phyloP scores from a whole-genome alignment of 2,329 filamentous ascomycete species.

The Aspergillus sp. region DNA sequence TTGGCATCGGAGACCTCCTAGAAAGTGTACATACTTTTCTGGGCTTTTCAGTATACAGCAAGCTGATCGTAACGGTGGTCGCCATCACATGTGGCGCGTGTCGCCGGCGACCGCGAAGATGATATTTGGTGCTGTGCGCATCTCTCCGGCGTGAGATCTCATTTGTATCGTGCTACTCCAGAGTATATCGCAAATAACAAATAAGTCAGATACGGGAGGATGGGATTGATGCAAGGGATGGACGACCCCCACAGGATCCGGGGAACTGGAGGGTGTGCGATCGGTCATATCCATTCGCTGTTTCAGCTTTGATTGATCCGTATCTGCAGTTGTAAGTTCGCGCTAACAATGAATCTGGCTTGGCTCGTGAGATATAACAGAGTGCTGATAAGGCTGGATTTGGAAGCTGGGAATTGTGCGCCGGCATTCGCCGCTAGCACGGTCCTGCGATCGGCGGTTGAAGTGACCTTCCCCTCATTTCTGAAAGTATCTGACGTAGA shows the following conservation, averaged over 20 bases:
- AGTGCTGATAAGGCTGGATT: constrained; percentile 9
- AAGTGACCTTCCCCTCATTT: constrained; percentile 38
- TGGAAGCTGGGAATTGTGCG: constrained; percentile 28
- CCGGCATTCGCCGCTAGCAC: constrained; percentile 41
- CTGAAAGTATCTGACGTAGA: constrained; percentile 40
- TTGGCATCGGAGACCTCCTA: constrained; percentile 30
- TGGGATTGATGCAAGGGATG: constrained; percentile 10
- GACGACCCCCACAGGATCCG: constrained; percentile 31
- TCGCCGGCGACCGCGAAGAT: too few relatives aligned
- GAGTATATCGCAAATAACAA: background rate
- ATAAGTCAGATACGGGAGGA: constrained; percentile 32
- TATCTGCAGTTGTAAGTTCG: constrained; percentile 40
- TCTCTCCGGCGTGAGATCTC: background rate
- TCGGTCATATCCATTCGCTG: constrained; percentile 34
- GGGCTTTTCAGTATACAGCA: too few relatives aligned
- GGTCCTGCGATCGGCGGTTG: constrained; percentile 37
- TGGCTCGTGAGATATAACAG: background rate
- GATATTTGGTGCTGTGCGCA: background rate
- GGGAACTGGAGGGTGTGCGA: constrained; percentile 33
- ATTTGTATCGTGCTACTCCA: background rate
- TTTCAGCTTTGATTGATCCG: constrained; percentile 39
- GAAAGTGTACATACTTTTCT: constrained; percentile 12
- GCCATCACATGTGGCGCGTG: too few relatives aligned
- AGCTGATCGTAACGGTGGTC: too few relatives aligned
- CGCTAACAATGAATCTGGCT: constrained; percentile 2